Evolutionary conservation across 2,329 filamentous ascomycete species (phyloP).

Genomic region (Colletotrichum gloeosporioides): DNA sequence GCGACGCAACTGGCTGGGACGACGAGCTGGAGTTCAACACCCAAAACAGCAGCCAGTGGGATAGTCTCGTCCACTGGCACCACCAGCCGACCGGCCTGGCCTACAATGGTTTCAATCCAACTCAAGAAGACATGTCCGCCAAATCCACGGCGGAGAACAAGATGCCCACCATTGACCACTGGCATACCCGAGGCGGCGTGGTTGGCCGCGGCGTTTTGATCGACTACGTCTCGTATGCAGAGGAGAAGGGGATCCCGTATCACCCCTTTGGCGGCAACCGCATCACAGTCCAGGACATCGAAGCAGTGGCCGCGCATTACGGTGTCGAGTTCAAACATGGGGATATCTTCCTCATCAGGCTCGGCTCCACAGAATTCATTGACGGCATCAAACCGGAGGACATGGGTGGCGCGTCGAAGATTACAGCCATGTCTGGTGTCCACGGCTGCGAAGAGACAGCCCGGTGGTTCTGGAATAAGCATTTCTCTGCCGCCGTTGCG

Average conservation of each 20-base stretch:
- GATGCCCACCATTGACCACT: slow-evolving; percentile 52
- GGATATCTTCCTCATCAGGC: slow-evolving; percentile 70
- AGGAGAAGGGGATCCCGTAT: slow-evolving; percentile 53
- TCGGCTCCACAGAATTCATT: slow-evolving; percentile 66
- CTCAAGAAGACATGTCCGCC: slow-evolving; percentile 32
- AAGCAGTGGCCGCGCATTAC: slow-evolving; percentile 63
- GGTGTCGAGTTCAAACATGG: slow-evolving; percentile 68
- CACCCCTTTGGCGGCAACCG: slow-evolving; percentile 57
- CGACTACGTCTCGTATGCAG: slow-evolving; percentile 57
- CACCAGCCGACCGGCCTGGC: slow-evolving; percentile 46
- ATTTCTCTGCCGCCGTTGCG: slow-evolving; percentile 69
- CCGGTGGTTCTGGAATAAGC: slow-evolving; percentile 72
- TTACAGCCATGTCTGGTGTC: slow-evolving; percentile 36
- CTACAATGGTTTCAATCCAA: slow-evolving; percentile 55
- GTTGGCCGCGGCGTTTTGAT: slow-evolving; percentile 62
- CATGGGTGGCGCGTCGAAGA: slow-evolving; percentile 33
- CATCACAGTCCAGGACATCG: slow-evolving; percentile 61
- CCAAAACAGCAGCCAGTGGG: slow-evolving; percentile 62
- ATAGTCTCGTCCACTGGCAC: slow-evolving; percentile 55
- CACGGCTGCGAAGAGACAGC: slow-evolving; percentile 57
- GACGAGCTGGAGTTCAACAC: slow-evolving; percentile 62
- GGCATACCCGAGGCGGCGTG: slow-evolving; percentile 56
- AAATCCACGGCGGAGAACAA: slow-evolving; percentile 28
- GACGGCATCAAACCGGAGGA: slow-evolving; percentile 45
- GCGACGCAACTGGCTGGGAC: slow-evolving; percentile 41